Evolutionary conservation across 768 basidiomycete species (phyloP), one percentile per base, ranked within the genome.

Genomic region (Pulveroboletus sp.): DNA sequence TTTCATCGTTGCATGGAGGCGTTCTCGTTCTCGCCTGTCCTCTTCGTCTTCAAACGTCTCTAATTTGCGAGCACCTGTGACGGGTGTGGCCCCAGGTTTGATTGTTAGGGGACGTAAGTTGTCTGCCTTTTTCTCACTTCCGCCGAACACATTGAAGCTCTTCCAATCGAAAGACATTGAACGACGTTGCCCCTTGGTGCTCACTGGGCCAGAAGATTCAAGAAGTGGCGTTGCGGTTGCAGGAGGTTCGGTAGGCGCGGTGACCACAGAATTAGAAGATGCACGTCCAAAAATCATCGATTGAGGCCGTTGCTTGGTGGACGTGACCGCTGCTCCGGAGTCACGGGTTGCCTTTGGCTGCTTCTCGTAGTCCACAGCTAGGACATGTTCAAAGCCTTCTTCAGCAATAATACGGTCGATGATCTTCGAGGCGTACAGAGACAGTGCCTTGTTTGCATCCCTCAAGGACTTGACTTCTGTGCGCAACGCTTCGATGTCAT

Each of bases 401-500:
- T 94, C 88, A 1, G 88, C 80, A 59, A 97, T 95, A 64, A 98
- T 96, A 39, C 94, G 83, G 73, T 98, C 95, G 61, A 98, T 89
- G 57, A 98, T 98, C 76, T 97, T 98, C 40, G 91, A 93, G 5
- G 94, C 93, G 63, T 98, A 98, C 36, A 97, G 71, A 15, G 92
- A 92, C 11, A 98, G 74, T 1, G 94, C 94, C 67, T 95, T 95
- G 75, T 96, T 97, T 39, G 92, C 92, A 65, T 96, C 94, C 66
- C 87, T 89, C 68, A 98, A 80, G 28, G 83, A 85, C 68, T 95
- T 95, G 65, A 96, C 85, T 68, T 98, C 95, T 10, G 73, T 79
- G 32, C 86, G 78, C 46, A 98, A 70, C n/a, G 83, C 78, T 38
- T 89, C 85, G 56, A 89, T 67, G 57, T 91, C 87, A 47, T 72